Base-by-base conservation (phyloP, 2,329 filamentous ascomycete genomes). In the Incumbomyces lentus region DNA sequence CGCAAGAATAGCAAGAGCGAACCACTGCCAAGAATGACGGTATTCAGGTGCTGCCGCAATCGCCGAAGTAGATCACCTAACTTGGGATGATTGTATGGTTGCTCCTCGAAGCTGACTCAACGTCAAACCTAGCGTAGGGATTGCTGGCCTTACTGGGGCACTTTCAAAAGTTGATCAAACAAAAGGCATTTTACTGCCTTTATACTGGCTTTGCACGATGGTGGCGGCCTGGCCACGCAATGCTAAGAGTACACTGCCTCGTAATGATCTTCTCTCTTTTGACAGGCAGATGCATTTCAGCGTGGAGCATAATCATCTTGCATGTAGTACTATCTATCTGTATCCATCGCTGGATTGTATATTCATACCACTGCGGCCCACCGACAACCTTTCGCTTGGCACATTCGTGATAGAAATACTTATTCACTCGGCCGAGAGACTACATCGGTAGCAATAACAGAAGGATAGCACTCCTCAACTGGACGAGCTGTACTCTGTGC, bases 201-300 rank as follows among this genome's bases (percentile, higher is more conserved):
- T 38, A 16, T 16, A n/a, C 16, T 11, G 17, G 10, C 11, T 18
- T 19, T 16, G 16, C 17, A n/a, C 14, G 11, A 12, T 30, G 16
- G 42, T 45, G 42, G 42, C 42, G 42, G 42, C 42, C 42, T 49
- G 49, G 54, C 54, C 54, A 45, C 54, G 53, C 54, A 56, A 56
- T 52, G 47, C 48, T 26, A 46, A 38, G 31, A 40, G 4, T 34
- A 33, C 38, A 48, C 30, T 42, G 53, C 51, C 49, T 55, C 53
- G 49, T 53, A 50, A 56, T 47, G 14, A n/a, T 26, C 19, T 40
- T 32, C 6, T 39, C 6, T 7, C 40, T 33, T n/a, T 6, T 44
- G 14, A 30, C 33, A 48, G 46, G 46, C 46, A 48, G 29, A 30
- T 40, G 39, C 39, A 34, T 44, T 48, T 44, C 46, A 41, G 16